Evolutionary conservation across 2,329 filamentous ascomycete genomes (phyloP), one percentile per base, ranked within the genome.

Genomic region (Rutstroemia sp.): DNA sequence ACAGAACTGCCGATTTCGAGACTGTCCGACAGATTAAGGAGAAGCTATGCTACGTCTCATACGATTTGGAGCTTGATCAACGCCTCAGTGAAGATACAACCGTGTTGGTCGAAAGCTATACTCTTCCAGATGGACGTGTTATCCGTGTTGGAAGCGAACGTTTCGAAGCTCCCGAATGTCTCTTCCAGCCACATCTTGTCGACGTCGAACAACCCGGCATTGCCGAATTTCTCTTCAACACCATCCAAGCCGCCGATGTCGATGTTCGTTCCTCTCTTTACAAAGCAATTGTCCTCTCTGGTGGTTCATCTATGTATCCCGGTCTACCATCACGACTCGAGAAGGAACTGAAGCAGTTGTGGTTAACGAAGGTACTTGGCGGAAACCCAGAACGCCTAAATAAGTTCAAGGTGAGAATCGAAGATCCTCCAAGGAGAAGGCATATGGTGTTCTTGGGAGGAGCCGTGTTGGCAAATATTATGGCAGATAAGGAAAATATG

Each of bases 361-460:
- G 94, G 94, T 82, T 99, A 63, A 96, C 92, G 54, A 86, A 87
- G 63, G 91, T 96, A 45, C 77, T 99, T 65, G 82, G 86, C 58
- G 92, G 92, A 58, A 91, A 99, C 73, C 92, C 94, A 0, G 92
- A 97, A 75, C 83, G 94, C 64, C 74, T 99, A 69, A 90, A 83
- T 85, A 99, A 97, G 85, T 99, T 99, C 82, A 99, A 97, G 83
- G 92, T 99, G 64, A 85, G 94, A 73, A 97, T 99, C 78, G 94
- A 99, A 73, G 94, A 99, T 72, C 94, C 94, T 52, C 94, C 94
- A 37, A 83, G 94, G 75, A 83, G 94, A 76, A 82, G 92, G 74
- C 94, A 99, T 78, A 97, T 99, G 92, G 94, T 99, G n/a, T 97
- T 99, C 80, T 76, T 99, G 56, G 94, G 94, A 58, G 94, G 94